Evolutionary conservation across 169 alveolate species (phyloP).

Genomic region (Eimeria praecox): DNA sequence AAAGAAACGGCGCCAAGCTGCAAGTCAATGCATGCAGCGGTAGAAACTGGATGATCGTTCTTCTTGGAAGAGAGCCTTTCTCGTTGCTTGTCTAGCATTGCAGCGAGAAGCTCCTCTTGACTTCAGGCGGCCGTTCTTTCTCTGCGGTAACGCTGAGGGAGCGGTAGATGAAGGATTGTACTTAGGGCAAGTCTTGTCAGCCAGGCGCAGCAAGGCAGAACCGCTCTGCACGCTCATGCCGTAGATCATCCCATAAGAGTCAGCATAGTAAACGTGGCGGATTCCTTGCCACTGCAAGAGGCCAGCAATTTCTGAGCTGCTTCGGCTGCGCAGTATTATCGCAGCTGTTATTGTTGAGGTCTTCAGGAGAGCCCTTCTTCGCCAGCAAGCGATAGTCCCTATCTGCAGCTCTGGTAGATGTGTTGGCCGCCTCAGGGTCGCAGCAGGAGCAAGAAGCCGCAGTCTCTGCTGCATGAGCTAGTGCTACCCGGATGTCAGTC

Average conservation of each 20-base stretch:
- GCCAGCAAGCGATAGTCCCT: neutral
- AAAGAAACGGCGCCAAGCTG: slow-evolving; percentile 70
- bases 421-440: neutral
- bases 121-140: slow-evolving; percentile 11
- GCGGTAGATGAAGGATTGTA: slow-evolving; percentile 59
- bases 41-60: slow-evolving; percentile 38
- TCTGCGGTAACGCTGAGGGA: neutral
- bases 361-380: neutral
- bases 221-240: slow-evolving; percentile 69
- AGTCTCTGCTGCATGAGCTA: slow-evolving; percentile 48
- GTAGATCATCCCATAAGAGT: slow-evolving; percentile 70
- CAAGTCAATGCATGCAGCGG: slow-evolving; percentile 49
- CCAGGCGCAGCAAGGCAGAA: slow-evolving; percentile 62
- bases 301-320: slow-evolving; percentile 36
- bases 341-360: neutral
- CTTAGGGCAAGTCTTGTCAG: slow-evolving; percentile 41
- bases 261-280: slow-evolving; percentile 70
- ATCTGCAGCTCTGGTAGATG: neutral
- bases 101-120: slow-evolving; percentile 60
- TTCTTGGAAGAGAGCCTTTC: slow-evolving; percentile 53
- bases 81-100: slow-evolving; percentile 32
- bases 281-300: slow-evolving; percentile 52
- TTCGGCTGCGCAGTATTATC: neutral
- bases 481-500: slow-evolving; percentile 55
- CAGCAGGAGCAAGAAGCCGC: neutral